Percentiles rank a stretch among this genome's conserved stretches.
Conservation (phyloP, 2,329 filamentous ascomycete species). For the Monilinia vaccinii-corymbosi region DNA sequence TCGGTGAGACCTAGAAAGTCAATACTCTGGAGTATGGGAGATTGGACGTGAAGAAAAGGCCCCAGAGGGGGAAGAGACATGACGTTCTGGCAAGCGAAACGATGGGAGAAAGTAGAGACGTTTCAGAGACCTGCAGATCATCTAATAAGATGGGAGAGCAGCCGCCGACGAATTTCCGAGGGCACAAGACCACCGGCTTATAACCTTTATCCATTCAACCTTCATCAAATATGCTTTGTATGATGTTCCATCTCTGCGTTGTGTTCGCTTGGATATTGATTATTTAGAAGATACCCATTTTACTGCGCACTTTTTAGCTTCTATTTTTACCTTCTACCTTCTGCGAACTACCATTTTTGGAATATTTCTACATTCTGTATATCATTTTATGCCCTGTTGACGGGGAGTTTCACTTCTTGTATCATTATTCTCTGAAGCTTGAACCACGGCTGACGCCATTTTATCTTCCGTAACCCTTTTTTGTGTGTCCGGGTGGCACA, state of each 20-base stretch:
- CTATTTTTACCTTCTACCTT: background rate
- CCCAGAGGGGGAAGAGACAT: constrained; percentile 25
- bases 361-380: constrained; percentile 4
- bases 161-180: background rate
- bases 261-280: constrained; percentile 6
- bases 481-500: background rate
- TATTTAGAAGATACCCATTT: constrained; percentile 10
- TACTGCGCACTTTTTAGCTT: constrained; percentile 1
- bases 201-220: constrained; percentile 1
- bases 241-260: background rate
- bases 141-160: background rate
- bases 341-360: background rate
- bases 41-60: constrained; percentile 15
- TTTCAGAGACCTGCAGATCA: constrained; percentile 22
- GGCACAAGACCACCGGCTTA: background rate
- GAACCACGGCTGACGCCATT: background rate
- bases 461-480: background rate
- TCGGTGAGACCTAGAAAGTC: constrained; percentile 13
- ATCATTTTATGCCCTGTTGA: constrained; percentile 4
- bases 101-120: constrained; percentile 27
- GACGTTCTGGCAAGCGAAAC: constrained; percentile 26
- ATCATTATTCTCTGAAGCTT: background rate
- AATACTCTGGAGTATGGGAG: constrained; percentile 1
- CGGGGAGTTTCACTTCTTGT: constrained; percentile 6
- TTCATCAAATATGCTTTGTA: background rate